Evolutionary conservation across 805 yeast genomes (phyloP).

Genomic region (Ogataea thermomethanolica): DNA sequence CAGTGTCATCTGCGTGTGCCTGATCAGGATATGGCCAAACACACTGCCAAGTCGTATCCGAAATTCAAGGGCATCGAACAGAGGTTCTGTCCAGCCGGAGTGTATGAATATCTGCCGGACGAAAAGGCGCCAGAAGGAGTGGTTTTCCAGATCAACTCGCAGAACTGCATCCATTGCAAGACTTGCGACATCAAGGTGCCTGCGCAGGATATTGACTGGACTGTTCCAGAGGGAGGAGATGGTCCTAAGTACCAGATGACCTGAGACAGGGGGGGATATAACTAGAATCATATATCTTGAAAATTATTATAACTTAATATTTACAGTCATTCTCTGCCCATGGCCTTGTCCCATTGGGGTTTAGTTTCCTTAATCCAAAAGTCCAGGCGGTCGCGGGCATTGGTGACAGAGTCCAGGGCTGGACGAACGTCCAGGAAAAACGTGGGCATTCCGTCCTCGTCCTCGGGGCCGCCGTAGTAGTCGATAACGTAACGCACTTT

Average conservation of each 20-base stretch:
- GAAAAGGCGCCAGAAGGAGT: constrained; percentile 58
- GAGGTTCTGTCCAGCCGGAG: constrained; percentile 98
- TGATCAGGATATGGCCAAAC: constrained; percentile 59
- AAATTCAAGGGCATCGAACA: constrained; percentile 83
- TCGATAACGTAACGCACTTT: constrained; percentile 90
- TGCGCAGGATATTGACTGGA: constrained; percentile 90
- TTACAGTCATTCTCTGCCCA: constrained; percentile 44
- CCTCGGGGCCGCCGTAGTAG: constrained; percentile 93
- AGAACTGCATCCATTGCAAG: constrained; percentile 97
- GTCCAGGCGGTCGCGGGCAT: constrained; percentile 63
- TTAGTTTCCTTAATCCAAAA: constrained; percentile 52
- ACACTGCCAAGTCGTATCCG: constrained; percentile 67
- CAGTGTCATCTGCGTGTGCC: constrained; percentile 78
- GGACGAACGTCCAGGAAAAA: constrained; percentile 94
- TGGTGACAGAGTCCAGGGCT: constrained; percentile 68
- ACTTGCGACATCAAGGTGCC: constrained; percentile 98
- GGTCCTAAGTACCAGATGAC: constrained; percentile 96
- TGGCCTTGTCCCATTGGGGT: constrained; percentile 66
- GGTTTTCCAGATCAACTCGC: constrained; percentile 88
- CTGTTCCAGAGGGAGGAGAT: constrained; percentile 98
- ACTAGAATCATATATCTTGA: background rate
- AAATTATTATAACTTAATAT: background rate
- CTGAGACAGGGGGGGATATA: constrained; percentile 5
- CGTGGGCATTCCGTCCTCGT: constrained; percentile 81
- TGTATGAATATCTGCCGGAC: constrained; percentile 83